phyloP scores from a whole-genome alignment of 2,329 filamentous ascomycete genomes.

The Parastagonospora nodorum region DNA sequence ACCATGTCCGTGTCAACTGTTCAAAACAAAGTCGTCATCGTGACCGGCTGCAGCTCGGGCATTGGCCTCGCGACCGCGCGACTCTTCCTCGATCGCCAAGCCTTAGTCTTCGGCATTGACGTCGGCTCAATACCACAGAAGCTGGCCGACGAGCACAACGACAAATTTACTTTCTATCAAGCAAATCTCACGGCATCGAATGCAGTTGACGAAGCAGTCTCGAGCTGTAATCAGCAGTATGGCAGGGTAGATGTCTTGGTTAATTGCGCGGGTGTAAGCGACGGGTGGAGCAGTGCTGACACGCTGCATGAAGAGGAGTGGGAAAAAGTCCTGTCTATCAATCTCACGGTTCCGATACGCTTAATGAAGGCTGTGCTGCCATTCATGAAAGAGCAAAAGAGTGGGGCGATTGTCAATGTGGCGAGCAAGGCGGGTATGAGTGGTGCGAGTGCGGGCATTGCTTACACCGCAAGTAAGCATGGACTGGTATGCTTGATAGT shows the following conservation, averaged over 20 bases:
- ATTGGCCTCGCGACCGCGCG: slow-evolving; percentile 36
- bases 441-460: slow-evolving; percentile 50
- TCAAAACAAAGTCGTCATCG: slow-evolving; percentile 31
- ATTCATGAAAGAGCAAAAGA: slow-evolving; percentile 47
- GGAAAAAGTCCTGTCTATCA: slow-evolving; percentile 50
- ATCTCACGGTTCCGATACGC: slow-evolving; percentile 51
- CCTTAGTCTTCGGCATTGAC: slow-evolving; percentile 37
- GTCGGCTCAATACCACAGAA: slow-evolving; percentile 23
- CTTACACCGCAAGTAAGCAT: slow-evolving; percentile 55
- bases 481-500: slow-evolving; percentile 43
- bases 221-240: slow-evolving; percentile 27
- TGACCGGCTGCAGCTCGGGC: slow-evolving; percentile 38
- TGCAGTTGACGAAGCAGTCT: slow-evolving; percentile 28
- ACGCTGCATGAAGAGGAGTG: slow-evolving; percentile 47
- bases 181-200: slow-evolving; percentile 24
- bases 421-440: slow-evolving; percentile 33
- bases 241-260: slow-evolving; percentile 49
- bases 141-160: slow-evolving; percentile 14
- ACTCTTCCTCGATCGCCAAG: slow-evolving; percentile 29
- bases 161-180: slow-evolving; percentile 31
- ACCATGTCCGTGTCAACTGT: slow-evolving; percentile 26
- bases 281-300: slow-evolving; percentile 49
- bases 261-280: slow-evolving; percentile 54
- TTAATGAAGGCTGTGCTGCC: slow-evolving; percentile 54
- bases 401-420: slow-evolving; percentile 52